Evolutionary conservation across 352 stramenopile genomes (phyloP).

Genomic region (Pilasporangium apinafurcum): DNA sequence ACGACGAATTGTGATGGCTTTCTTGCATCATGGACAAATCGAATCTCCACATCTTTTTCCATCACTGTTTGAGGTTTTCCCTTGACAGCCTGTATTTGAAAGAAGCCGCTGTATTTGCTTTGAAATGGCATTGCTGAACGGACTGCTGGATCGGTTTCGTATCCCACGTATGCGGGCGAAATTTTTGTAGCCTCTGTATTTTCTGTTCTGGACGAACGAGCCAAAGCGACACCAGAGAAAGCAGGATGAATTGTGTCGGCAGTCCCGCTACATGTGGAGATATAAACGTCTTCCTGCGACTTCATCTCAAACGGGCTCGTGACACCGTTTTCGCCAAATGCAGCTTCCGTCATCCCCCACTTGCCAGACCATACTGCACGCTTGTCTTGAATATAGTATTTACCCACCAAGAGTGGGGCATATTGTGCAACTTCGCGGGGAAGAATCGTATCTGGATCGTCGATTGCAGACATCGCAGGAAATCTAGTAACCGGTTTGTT

Average conservation of each 20-base stretch:
- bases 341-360: constrained; percentile 83
- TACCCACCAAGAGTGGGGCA: constrained; percentile 64
- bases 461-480: not conserved
- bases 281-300: constrained; percentile 73
- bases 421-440: constrained; percentile 58
- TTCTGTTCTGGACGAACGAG: constrained; percentile 39
- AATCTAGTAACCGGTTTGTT: no score
- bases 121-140: constrained; percentile 74
- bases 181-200: constrained; percentile 32
- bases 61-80: constrained; percentile 74
- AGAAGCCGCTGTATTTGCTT: constrained; percentile 79
- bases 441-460: constrained; percentile 6
- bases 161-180: constrained; percentile 57
- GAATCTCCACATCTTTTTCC: constrained; percentile 76
- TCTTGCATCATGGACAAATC: constrained; percentile 73
- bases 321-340: constrained; percentile 66
- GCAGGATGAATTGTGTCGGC: constrained; percentile 38
- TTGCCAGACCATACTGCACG: constrained; percentile 67
- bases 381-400: constrained; percentile 84
- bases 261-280: constrained; percentile 26
- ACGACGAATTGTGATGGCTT: constrained; percentile 66
- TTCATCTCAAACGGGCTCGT: constrained; percentile 86
- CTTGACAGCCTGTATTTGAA: constrained; percentile 84
- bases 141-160: constrained; percentile 46
- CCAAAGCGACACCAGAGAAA: constrained; percentile 34